Conservation (phyloP, 208 protist species). For the Acanthamoeba royreba region DNA sequence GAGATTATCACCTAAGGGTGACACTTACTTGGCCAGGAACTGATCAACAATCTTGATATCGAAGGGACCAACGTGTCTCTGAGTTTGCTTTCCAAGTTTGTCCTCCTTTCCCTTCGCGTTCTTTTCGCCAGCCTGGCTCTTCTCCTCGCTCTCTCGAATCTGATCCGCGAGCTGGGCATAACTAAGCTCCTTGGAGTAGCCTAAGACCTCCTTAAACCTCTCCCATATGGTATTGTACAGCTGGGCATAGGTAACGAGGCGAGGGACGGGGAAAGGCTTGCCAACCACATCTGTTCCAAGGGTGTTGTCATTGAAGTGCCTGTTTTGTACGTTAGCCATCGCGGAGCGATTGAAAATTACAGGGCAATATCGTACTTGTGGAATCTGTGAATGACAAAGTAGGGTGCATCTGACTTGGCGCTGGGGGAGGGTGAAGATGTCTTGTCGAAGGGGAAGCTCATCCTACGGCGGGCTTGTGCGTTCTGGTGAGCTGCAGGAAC, state of each 20-base stretch:
- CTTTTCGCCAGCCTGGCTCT: neutral
- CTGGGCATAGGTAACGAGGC: neutral
- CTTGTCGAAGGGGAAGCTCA: conserved; percentile 13
- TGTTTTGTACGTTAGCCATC: neutral
- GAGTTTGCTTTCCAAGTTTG: neutral
- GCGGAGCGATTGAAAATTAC: neutral
- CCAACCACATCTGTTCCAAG: neutral
- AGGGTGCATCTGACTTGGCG: neutral
- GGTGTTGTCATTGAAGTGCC: neutral
- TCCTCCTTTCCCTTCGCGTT: neutral
- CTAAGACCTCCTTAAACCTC: neutral
- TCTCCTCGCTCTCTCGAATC: neutral
- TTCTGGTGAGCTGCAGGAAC: neutral
- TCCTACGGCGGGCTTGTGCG: neutral
- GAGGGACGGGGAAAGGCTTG: neutral
- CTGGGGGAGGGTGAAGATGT: neutral
- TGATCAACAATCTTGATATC: neutral
- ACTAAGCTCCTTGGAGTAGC: neutral
- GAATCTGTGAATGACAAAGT: neutral
- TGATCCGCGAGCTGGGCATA: neutral
- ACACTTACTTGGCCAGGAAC: neutral
- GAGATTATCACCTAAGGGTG: neutral
- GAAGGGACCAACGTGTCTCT: neutral
- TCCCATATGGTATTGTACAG: neutral
- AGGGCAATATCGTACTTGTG: neutral